Percentiles rank a stretch among this genome's conserved stretches.
Conservation (phyloP, 2,329 filamentous ascomycete species). For the Sporothrix inflata region DNA sequence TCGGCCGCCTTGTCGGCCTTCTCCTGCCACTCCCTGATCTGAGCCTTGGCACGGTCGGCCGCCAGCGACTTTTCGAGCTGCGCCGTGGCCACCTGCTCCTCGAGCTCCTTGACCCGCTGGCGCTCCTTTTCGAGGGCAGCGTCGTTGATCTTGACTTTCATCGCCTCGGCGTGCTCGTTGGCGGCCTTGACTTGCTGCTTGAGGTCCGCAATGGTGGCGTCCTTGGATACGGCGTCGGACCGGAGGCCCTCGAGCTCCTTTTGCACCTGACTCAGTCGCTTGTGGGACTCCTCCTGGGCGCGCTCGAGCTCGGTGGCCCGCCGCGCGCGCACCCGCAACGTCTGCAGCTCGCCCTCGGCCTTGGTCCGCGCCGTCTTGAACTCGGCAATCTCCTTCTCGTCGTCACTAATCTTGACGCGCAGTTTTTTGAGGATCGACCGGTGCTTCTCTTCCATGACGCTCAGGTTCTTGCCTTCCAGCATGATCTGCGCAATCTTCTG, state of each 20-base stretch:
- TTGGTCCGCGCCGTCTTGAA: constrained; percentile 64
- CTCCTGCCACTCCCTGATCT: constrained; percentile 73
- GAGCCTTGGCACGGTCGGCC: constrained; percentile 66
- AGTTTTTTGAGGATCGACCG: constrained; percentile 82
- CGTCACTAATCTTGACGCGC: constrained; percentile 64
- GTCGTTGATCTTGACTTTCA: constrained; percentile 67
- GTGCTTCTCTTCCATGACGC: constrained; percentile 83
- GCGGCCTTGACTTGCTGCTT: constrained; percentile 71
- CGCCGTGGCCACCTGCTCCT: constrained; percentile 64
- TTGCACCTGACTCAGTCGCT: constrained; percentile 61
- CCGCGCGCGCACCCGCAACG: constrained; percentile 52
- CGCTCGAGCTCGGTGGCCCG: constrained; percentile 61
- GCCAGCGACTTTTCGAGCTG: constrained; percentile 78
- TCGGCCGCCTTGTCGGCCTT: constrained; percentile 74
- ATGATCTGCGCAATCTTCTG: constrained; percentile 86
- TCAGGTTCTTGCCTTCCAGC: constrained; percentile 88
- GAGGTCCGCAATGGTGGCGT: constrained; percentile 67
- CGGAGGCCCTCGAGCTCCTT: constrained; percentile 57
- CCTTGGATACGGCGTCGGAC: constrained; percentile 65
- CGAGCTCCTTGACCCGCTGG: constrained; percentile 53
- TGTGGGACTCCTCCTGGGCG: constrained; percentile 54
- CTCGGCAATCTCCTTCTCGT: constrained; percentile 66
- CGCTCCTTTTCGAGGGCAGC: constrained; percentile 71
- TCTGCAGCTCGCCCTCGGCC: constrained; percentile 54
- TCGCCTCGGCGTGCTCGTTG: constrained; percentile 65